phyloP scores from a whole-genome alignment of 495 filamentous ascomycete species.

The Aspergillus heteromorphus region DNA sequence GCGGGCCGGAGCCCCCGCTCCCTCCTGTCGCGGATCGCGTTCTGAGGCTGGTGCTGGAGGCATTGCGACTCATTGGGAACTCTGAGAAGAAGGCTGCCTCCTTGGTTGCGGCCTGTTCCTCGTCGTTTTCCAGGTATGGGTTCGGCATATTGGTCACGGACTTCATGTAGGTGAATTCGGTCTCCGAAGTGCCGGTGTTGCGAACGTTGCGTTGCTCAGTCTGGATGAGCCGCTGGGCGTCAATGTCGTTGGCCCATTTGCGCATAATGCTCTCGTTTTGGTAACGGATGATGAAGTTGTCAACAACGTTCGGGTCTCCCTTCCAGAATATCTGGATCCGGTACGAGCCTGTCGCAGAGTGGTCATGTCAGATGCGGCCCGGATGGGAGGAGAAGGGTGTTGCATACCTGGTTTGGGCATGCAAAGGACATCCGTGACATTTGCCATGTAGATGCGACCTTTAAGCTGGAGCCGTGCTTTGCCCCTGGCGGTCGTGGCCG shows the following conservation, averaged over 20 bases:
- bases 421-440: conserved; percentile 89
- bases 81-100: conserved; percentile 41
- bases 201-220: conserved; percentile 44
- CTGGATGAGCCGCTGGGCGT: conserved; percentile 42
- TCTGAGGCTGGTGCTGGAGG: conserved; percentile 73
- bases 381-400: not conserved
- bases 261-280: conserved; percentile 84
- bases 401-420: conserved; percentile 73
- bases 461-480: conserved; percentile 87
- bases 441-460: conserved; percentile 98
- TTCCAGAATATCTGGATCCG: conserved; percentile 98
- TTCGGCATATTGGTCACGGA: conserved; percentile 63
- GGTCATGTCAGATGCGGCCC: not conserved
- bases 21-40: conserved; percentile 75
- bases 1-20: conserved; percentile 47
- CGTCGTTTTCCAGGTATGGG: conserved; percentile 77
- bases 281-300: conserved; percentile 94
- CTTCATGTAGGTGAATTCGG: conserved; percentile 77
- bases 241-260: conserved; percentile 70
- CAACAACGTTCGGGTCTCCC: conserved; percentile 89
- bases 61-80: conserved; percentile 66
- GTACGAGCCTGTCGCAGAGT: conserved; percentile 61
- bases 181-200: conserved; percentile 55
- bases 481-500: conserved; percentile 63
- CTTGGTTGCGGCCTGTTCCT: conserved; percentile 56